Percentiles rank a stretch among this genome's conserved stretches.
Evolutionary conservation across 2,329 filamentous ascomycete species (phyloP).

Genomic region (Pseudomassariella vexata): DNA sequence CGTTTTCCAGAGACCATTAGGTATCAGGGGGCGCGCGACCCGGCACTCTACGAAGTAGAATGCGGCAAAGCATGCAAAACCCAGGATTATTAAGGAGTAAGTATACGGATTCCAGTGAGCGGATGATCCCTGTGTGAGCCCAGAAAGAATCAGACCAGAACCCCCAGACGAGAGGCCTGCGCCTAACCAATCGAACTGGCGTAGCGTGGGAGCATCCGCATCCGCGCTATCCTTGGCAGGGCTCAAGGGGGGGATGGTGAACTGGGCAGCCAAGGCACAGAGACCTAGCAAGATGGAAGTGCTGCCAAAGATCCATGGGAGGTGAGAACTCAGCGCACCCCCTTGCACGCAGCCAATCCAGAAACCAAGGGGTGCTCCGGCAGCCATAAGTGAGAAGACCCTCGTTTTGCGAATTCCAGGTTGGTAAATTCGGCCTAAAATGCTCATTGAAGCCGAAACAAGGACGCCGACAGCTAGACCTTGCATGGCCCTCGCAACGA

Average conservation of each 20-base stretch:
- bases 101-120: constrained; percentile 28
- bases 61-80: constrained; percentile 18
- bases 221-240: constrained; percentile 17
- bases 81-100: constrained; percentile 25
- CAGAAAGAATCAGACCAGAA: constrained; percentile 26
- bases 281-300: constrained; percentile 32
- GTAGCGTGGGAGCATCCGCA: constrained; percentile 15
- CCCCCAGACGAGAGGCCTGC: constrained; percentile 19
- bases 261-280: constrained; percentile 28
- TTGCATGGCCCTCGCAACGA: constrained; percentile 30
- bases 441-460: constrained; percentile 27
- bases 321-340: constrained; percentile 28
- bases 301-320: constrained; percentile 37
- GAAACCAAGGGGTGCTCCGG: constrained; percentile 26
- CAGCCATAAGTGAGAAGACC: constrained; percentile 28
- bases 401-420: constrained; percentile 29
- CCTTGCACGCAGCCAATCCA: constrained; percentile 31
- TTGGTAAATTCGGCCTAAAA: constrained; percentile 28
- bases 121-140: constrained; percentile 26
- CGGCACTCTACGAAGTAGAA: constrained; percentile 25
- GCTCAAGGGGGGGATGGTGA: constrained; percentile 31
- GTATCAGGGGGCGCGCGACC: constrained; percentile 24
- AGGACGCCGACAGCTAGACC: constrained; percentile 27
- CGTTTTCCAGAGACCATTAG: constrained; percentile 31
- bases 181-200: constrained; percentile 22